Base-by-base conservation (phyloP, 306 rosid species). In the Cyamopsis tetragonoloba region DNA sequence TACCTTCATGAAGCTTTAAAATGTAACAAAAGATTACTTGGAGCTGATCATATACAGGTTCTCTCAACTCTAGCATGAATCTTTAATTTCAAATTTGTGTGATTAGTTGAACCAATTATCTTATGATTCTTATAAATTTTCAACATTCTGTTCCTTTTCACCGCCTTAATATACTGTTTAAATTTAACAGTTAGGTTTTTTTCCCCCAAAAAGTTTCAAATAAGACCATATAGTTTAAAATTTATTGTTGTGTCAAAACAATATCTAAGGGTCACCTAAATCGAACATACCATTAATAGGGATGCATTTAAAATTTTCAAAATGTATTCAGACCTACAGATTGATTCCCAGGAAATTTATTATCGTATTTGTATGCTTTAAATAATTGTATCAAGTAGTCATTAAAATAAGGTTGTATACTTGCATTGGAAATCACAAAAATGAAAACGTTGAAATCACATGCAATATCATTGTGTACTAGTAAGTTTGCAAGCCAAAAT, bases 21-120 rank as follows among this genome's bases (percentile, higher is more conserved):
- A 81, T 93, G 98, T 53, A 93, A 93, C 77, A 89, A 93, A 83
- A 88, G 91, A 74, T 80, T 93, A 79, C 97, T 93, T 56, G 98
- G 98, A 64, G 95, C 96, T 69, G 98, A 89, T 82, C 98, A 93
- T 50, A 93, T 93, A 74, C 98, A 93, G 96, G 98, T 88, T 30
- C 49, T 61, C 81, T 71, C 78, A 69, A 74, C 46, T 71, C 20
- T 56, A 13, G 44, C 12, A 34, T 47, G 32, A 43, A 50, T 6
- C 22, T 55, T 66, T 34, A 49, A 34, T 5, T 56, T 43, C 35
- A 56, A 55, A 56, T 31, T 42, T 22, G 39, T 42, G 14, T 37
- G 8, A 28, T 19, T 12, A 28, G 46, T 28, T 42, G 18, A 42
- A 22, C 17, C 47, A 35, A 20, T 34, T 38, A 44, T 9, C 27